Conservation (phyloP, 2,329 filamentous ascomycete species). For the Exophiala phaeomuriformis region DNA sequence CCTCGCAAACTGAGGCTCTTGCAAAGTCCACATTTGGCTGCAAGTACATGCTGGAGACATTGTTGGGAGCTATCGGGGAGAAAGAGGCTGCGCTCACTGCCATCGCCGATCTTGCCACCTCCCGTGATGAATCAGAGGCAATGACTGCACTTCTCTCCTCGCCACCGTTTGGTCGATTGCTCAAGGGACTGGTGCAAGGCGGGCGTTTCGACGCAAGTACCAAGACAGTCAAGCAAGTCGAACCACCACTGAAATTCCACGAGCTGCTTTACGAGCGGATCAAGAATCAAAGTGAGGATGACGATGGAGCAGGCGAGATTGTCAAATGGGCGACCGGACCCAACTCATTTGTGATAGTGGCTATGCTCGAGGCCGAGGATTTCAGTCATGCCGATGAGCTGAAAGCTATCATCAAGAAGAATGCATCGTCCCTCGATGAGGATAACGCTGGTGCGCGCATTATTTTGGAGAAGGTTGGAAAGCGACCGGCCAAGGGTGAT, state of each 20-base stretch:
- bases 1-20: conserved; percentile 59
- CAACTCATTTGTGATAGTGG: conserved; percentile 79
- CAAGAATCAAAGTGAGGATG: conserved; percentile 28
- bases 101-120: conserved; percentile 43
- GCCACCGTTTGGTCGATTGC: conserved; percentile 67
- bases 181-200: conserved; percentile 84
- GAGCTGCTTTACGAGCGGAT: conserved; percentile 75
- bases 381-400: conserved; percentile 63
- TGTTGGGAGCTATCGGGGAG: conserved; percentile 69
- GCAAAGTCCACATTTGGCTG: conserved; percentile 72
- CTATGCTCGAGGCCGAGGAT: conserved; percentile 65
- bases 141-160: conserved; percentile 50
- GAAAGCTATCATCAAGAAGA: conserved; percentile 57
- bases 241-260: conserved; percentile 74
- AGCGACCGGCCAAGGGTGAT: background rate
- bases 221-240: conserved; percentile 59
- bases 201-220: conserved; percentile 72
- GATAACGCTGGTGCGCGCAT: conserved; percentile 43
- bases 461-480: conserved; percentile 34
- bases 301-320: conserved; percentile 50
- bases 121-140: conserved; percentile 33
- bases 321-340: conserved; percentile 78
- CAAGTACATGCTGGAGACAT: conserved; percentile 74
- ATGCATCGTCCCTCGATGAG: conserved; percentile 47
- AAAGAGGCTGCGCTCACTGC: conserved; percentile 68